Base-by-base conservation (phyloP, 495 filamentous ascomycete species). In the Tetracladium setigerum region DNA sequence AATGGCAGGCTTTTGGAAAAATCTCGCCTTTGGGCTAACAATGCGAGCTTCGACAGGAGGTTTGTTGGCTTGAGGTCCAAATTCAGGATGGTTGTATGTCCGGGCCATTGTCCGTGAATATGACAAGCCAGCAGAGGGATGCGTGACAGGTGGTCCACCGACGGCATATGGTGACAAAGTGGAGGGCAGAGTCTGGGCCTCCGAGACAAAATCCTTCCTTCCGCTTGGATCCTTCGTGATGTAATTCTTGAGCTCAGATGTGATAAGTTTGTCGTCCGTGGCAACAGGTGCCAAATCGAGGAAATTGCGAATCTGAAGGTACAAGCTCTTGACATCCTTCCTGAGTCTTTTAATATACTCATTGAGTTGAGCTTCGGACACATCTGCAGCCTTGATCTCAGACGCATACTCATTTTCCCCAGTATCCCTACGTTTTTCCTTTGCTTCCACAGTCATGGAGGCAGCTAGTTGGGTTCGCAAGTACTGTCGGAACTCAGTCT, bases 231-330 rank as follows among this genome's bases (percentile, higher is more conserved):
- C 96, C 76, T 96, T 97, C 53, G 88, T 87, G 30, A 71, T 82
- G 67, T 98, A 98, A 62, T 95, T 89, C 68, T 98, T 97, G 51
- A 96, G 73, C 43, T 95, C 79, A 13, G 83, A 76, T 46, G 96
- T 89, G 30, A 96, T 92, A 32, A 98, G 80, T 67, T 97, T 98
- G 71, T 82, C 84, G 19, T 89, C 94, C 5, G 86, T 27, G 7
- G 22, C 22, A 2, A 32, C 11, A 4, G 44, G 44, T 39, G 44
- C 37, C 2, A 61, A 24, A 36, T 61, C 58, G 30, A 61, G 50
- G 50, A 61, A 61, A 5, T 15, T 27, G 6, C 58, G 39, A 8
- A 62, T 55, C 1, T 35, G 43, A 30, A 34, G 46, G 34, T 46
- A 52, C 1, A 59, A 43, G 8, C 38, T 18, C 12, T 17, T 22